Conservation (phyloP, 352 stramenopile species). For the Phytophthora europaea region DNA sequence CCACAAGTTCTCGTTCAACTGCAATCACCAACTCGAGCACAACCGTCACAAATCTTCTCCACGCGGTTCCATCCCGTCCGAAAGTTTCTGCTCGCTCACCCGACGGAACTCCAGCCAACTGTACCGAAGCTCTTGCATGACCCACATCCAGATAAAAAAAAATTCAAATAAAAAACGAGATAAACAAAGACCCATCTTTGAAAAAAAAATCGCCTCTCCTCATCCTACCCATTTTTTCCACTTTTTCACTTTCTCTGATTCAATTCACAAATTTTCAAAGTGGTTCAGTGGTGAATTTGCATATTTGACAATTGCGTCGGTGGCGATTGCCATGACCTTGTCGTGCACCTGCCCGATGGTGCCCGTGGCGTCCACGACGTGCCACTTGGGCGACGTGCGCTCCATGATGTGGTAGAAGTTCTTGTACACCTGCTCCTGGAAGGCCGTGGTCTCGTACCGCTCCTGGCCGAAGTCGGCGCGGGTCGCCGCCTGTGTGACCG, state of each 20-base stretch:
- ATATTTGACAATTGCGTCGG: constrained; percentile 52
- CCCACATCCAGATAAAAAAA: constrained; percentile 1
- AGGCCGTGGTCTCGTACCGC: constrained; percentile 91
- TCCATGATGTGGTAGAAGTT: constrained; percentile 85
- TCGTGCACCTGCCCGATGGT: constrained; percentile 81
- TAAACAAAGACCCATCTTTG: not conserved
- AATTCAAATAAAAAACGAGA: not conserved
- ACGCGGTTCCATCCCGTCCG: constrained; percentile 27
- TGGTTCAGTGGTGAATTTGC: constrained; percentile 41
- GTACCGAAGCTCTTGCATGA: constrained; percentile 39
- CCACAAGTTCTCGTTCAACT: constrained; percentile 10
- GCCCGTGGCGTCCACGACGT: constrained; percentile 83
- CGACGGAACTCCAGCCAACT: constrained; percentile 27
- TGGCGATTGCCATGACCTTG: constrained; percentile 64
- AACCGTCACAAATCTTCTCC: constrained; percentile 1
- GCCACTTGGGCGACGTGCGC: constrained; percentile 59
- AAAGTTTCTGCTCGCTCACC: constrained; percentile 31
- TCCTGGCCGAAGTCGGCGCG: constrained; percentile 95
- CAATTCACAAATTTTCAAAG: constrained; percentile 51
- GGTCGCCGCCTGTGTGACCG: constrained; percentile 89
- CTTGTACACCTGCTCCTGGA: constrained; percentile 87
- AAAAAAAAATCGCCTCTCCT: constrained; percentile 4
- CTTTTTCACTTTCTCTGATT: not conserved
- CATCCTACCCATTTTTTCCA: not conserved
- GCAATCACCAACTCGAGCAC: constrained; percentile 1